phyloP scores from a whole-genome alignment of 1,284 basidiomycete species.

The Bondarzewia mesenterica region DNA sequence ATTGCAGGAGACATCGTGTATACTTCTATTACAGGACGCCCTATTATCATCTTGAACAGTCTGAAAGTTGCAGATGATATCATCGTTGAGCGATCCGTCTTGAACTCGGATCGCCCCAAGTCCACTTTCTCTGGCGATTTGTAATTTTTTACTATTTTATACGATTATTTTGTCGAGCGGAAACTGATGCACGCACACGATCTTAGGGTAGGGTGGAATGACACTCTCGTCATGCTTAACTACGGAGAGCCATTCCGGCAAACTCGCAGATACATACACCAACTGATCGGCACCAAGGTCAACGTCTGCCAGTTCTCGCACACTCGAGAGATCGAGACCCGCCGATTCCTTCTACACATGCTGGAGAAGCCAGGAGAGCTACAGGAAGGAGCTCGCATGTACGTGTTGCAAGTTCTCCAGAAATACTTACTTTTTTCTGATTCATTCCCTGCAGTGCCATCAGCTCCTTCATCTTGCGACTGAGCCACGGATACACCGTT shows the following conservation, averaged over 20 bases:
- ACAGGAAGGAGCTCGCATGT: slow-evolving; percentile 14
- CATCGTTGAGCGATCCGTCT: background rate
- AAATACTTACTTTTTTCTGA: background rate
- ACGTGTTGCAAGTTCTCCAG: background rate
- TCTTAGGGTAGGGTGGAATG: slow-evolving; percentile 45
- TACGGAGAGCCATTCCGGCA: slow-evolving; percentile 50
- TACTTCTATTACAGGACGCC: background rate
- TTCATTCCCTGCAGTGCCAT: slow-evolving; percentile 6
- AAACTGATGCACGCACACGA: background rate
- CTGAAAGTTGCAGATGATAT: background rate
- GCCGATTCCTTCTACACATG: slow-evolving; percentile 14
- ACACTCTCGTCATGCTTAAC: slow-evolving; percentile 47
- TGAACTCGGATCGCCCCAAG: background rate
- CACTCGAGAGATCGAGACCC: slow-evolving; percentile 16
- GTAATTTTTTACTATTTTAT: background rate
- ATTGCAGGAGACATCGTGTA: background rate
- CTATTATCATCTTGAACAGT: background rate
- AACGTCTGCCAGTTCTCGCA: slow-evolving; percentile 15
- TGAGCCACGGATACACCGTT: slow-evolving; percentile 11
- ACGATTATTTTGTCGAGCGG: background rate
- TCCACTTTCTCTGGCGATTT: slow-evolving; percentile 18
- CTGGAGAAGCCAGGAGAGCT: slow-evolving; percentile 12
- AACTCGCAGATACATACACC: slow-evolving; percentile 11
- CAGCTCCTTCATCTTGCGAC: slow-evolving; percentile 11
- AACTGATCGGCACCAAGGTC: slow-evolving; percentile 15